phyloP scores from a whole-genome alignment of 1,284 basidiomycete species.

The Gymnopus androsaceus region DNA sequence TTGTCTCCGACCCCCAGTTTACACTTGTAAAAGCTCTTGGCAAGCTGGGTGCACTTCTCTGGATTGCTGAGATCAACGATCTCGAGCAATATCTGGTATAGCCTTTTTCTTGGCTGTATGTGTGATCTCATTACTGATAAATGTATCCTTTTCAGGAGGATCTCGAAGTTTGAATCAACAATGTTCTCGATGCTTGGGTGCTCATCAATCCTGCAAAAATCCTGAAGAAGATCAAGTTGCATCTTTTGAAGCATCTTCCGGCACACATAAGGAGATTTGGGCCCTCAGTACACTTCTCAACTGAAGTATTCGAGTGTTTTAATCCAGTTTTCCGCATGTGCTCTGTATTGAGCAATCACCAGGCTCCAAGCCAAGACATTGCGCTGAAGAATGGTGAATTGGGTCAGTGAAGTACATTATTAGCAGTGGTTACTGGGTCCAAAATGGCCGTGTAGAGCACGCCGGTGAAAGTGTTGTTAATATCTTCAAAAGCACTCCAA shows the following conservation, averaged over 20 bases:
- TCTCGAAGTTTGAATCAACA: conserved; percentile 29
- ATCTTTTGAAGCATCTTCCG: conserved; percentile 35
- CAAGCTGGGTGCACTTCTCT: conserved; percentile 31
- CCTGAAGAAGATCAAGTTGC: conserved; percentile 36
- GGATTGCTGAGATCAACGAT: conserved; percentile 34
- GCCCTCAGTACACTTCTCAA: conserved; percentile 33
- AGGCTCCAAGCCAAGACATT: conserved; percentile 39
- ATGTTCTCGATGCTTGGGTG: conserved; percentile 34
- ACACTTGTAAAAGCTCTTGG: conserved; percentile 29
- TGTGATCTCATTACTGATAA: conserved; percentile 20
- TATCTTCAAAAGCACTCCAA: too few relatives aligned
- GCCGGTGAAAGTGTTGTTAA: neutral
- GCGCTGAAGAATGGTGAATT: conserved; percentile 29
- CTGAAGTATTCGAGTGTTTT: conserved; percentile 37
- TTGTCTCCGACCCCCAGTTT: conserved; percentile 23
- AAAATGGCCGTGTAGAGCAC: neutral
- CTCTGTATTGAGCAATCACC: conserved; percentile 36
- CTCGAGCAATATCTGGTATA: conserved; percentile 35
- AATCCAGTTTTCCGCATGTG: conserved; percentile 39
- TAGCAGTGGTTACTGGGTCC: conserved; percentile 28
- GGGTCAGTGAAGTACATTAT: conserved; percentile 36
- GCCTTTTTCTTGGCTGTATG: neutral
- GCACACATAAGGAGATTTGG: conserved; percentile 36
- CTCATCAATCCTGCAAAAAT: conserved; percentile 35
- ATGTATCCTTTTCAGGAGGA: conserved; percentile 37